A percentile compares a stretch with the other conserved stretches of the same genome.
These are phyloP conservation scores for Acanthamoeba healyi DNA, from an alignment of 208 protist species.

Conservation along the genomic window DNA sequence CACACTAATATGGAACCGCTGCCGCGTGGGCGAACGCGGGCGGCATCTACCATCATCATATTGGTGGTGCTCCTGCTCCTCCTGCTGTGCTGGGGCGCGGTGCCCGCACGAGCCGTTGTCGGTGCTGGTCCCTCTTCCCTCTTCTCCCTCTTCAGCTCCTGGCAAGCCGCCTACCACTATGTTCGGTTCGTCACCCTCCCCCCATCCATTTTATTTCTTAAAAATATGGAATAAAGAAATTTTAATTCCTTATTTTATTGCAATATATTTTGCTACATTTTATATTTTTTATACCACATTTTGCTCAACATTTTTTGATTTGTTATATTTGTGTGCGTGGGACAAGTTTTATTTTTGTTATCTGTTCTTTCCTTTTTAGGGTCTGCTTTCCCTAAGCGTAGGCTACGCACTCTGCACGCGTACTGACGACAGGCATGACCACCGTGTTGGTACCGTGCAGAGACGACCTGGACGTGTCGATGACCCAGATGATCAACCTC, in stretches of 20 bases:
- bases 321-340: no score
- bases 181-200: not conserved
- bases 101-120: not conserved
- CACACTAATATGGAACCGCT: not conserved
- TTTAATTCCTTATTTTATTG: not conserved
- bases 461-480: not conserved
- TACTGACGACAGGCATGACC: no score
- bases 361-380: no score
- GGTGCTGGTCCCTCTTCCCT: not conserved
- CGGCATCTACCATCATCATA: not conserved
- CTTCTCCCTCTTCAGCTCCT: not conserved
- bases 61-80: not conserved
- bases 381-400: no score
- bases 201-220: not conserved
- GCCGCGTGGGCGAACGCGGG: not conserved
- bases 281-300: not conserved
- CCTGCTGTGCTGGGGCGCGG: not conserved
- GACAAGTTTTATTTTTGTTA: no score
- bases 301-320: not conserved
- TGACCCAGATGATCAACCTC: not conserved
- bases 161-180: not conserved
- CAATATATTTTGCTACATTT: not conserved
- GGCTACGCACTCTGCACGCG: no score
- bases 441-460: no score
- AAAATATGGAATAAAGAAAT: no score